Conservation (phyloP, 805 yeast genomes). For the Naumovozyma baii region DNA sequence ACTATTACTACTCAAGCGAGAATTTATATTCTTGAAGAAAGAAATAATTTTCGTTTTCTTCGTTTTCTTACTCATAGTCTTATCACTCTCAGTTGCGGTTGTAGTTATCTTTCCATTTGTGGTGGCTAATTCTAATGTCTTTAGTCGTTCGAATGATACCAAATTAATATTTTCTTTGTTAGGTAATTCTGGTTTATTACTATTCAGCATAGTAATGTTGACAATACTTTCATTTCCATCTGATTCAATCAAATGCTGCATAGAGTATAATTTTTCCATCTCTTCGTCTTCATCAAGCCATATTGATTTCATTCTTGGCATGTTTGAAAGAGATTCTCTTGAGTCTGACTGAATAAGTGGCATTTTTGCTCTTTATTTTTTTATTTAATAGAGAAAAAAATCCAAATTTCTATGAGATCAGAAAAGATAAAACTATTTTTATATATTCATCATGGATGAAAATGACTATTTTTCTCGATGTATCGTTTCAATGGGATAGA, state of each 20-base stretch:
- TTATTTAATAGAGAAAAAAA: too few species aligned
- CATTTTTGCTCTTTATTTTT: too few species aligned
- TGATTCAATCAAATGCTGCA: slow-evolving; percentile 20
- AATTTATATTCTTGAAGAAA: background rate
- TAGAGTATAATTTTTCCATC: slow-evolving; percentile 28
- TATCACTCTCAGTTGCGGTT: too few species aligned
- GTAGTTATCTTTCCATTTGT: background rate
- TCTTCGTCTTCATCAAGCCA: slow-evolving; percentile 36
- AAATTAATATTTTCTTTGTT: slow-evolving; percentile 29
- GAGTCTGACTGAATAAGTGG: too few species aligned
- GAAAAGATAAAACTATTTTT: too few species aligned
- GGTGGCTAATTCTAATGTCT: too few species aligned
- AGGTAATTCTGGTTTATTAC: slow-evolving; percentile 25
- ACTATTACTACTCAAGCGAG: background rate
- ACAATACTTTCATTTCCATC: slow-evolving; percentile 19
- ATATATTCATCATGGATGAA: too few species aligned
- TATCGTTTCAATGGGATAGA: too few species aligned
- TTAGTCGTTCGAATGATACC: too few species aligned
- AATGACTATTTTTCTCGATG: too few species aligned
- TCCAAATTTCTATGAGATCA: too few species aligned
- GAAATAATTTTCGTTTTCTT: background rate
- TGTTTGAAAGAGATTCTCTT: background rate
- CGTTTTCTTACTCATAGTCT: background rate
- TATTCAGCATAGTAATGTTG: slow-evolving; percentile 26
- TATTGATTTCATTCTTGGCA: slow-evolving; percentile 33